Base-by-base conservation (phyloP, 2,329 filamentous ascomycete species). In the Ophiosphaerella narmari region DNA sequence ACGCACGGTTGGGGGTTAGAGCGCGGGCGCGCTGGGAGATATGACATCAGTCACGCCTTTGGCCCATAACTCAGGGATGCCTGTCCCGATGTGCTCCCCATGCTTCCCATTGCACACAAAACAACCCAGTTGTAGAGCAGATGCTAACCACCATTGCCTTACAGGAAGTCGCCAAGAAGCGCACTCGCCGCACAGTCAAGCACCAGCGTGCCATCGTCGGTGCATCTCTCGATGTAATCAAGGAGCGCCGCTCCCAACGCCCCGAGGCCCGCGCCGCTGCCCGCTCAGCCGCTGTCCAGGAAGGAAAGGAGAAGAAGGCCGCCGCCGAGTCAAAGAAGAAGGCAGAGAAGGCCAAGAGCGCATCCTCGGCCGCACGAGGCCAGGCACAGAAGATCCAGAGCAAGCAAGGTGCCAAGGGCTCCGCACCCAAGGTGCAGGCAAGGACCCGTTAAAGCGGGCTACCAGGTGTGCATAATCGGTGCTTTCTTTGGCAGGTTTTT, bases 111-210 rank as follows among this genome's bases (percentile, higher is more conserved):
- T 26, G n/a, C 21, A 33, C 18, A 7, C n/a, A 32, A 23, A 37
- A 13, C 23, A n/a, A 7, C 26, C 13, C 24, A 18, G 47, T 43
- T 9, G 5, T 44, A 23, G 29, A 50, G 18, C 21, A 39, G 40
- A 29, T 36, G 60, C 66, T 69, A 55, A 68, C 50, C 60, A 60
- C 50, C 39, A 16, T 52, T 34, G 29, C 47, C 39, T 36, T 55
- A 84, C 79, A 99, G 94, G 94, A 99, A 86, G 89, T 96, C 76
- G 91, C 93, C 84, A 99, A 99, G 90, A 97, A 97, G 89, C 92
- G 94, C 77, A 91, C 91, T 68, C 94, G 94, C 84, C 91, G 91
- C 77, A 91, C 91, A 75, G 90, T 99, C 82, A 99, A 99, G 90
- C 80, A 90, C 79, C 94, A 99, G 87, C 92, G 94, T 85, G 93